A percentile compares a stretch with the other conserved stretches of the same genome.
These are phyloP conservation scores for Phytophthora agathidicida DNA, from an alignment of 352 stramenopile species.

Conservation along the genomic window DNA sequence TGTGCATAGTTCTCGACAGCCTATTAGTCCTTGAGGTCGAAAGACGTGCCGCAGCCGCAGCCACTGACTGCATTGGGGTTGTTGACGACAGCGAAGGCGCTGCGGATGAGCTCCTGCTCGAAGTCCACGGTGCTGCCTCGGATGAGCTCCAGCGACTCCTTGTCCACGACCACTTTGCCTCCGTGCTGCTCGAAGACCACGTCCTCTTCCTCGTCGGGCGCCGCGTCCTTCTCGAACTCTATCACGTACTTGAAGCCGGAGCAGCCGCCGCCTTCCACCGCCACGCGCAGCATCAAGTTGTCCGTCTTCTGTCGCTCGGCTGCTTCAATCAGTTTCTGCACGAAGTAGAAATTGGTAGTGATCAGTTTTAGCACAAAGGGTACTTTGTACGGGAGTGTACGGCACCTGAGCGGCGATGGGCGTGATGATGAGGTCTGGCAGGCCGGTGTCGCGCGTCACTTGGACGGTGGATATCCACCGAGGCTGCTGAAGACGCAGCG, in stretches of 20 bases:
- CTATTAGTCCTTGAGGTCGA: conserved; percentile 94
- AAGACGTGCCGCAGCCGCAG: conserved; percentile 97
- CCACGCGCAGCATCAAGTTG: conserved; percentile 84
- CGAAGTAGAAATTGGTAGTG: conserved; percentile 4
- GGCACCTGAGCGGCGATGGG: conserved; percentile 58
- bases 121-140: conserved; percentile 95
- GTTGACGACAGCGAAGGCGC: conserved; percentile 95
- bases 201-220: conserved; percentile 56
- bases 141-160: conserved; percentile 94
- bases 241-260: conserved; percentile 95
- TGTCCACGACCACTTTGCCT: conserved; percentile 91
- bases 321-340: conserved; percentile 64
- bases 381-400: too few relatives aligned
- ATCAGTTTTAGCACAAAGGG: conserved; percentile 1
- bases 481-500: conserved; percentile 12
- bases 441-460: conserved; percentile 43
- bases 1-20: conserved; percentile 8
- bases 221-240: conserved; percentile 77
- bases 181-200: conserved; percentile 90
- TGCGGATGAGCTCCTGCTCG: conserved; percentile 97
- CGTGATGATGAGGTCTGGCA: conserved; percentile 79
- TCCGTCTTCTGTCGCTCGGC: conserved; percentile 58
- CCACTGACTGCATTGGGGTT: conserved; percentile 97
- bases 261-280: conserved; percentile 93
- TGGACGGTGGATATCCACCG: conserved; percentile 44